Conservation (phyloP, 148 eudicot species). For the Beta vulgaris region DNA sequence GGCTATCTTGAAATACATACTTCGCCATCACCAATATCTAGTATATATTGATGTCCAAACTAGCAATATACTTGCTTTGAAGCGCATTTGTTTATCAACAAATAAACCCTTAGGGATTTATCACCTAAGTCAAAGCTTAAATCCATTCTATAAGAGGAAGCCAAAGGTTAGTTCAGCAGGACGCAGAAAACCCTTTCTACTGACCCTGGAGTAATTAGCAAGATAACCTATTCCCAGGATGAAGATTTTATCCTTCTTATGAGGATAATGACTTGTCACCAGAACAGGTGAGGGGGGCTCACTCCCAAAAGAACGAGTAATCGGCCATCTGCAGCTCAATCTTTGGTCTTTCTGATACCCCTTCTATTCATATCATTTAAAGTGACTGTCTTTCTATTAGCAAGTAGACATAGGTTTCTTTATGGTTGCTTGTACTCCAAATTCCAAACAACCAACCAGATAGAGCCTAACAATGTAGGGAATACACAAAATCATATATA, state of each 20-base stretch:
- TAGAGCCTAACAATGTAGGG: background rate
- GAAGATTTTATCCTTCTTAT: background rate
- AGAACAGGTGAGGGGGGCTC: background rate
- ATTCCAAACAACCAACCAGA: background rate
- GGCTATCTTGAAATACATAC: too few relatives aligned
- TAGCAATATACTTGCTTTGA: too few relatives aligned
- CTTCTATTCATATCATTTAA: background rate
- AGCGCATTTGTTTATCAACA: too few relatives aligned
- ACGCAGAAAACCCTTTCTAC: background rate
- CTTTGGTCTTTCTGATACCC: background rate
- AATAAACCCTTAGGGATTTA: too few relatives aligned
- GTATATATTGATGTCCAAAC: too few relatives aligned
- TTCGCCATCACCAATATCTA: too few relatives aligned
- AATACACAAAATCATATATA: background rate
- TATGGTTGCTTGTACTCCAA: background rate
- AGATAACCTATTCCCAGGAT: background rate
- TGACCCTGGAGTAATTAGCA: background rate
- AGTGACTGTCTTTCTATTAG: background rate
- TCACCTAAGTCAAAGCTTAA: too few relatives aligned
- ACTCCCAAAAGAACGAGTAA: background rate
- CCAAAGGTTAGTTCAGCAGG: background rate
- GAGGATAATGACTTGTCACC: background rate
- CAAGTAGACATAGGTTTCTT: background rate
- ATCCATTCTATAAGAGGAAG: background rate
- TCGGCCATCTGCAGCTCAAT: background rate